Evolutionary conservation across 495 filamentous ascomycete genomes (phyloP).

Genomic region (Neurospora sp.): DNA sequence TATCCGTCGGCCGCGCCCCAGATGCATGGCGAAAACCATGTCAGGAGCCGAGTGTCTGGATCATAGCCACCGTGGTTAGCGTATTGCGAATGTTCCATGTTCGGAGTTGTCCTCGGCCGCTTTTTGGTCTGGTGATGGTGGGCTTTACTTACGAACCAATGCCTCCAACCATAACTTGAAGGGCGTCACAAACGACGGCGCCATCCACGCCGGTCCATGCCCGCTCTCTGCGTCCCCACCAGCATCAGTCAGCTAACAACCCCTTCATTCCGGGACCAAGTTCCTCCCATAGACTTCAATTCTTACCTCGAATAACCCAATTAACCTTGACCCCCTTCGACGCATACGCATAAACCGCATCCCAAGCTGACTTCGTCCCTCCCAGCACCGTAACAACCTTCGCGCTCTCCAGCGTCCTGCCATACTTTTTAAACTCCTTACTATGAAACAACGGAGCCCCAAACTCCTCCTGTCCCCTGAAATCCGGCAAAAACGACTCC

Average conservation of each 20-base stretch:
- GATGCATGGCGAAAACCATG: constrained; percentile 37
- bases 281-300: neutral
- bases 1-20: constrained; percentile 37
- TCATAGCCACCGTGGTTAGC: neutral
- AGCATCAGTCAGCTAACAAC: neutral
- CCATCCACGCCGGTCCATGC: constrained; percentile 65
- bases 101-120: too few relatives aligned
- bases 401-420: constrained; percentile 15
- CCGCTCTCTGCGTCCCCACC: constrained; percentile 42
- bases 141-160: constrained; percentile 40
- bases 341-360: constrained; percentile 62
- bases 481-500: constrained; percentile 27
- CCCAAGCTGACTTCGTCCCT: constrained; percentile 66
- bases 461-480: constrained; percentile 28
- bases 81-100: neutral
- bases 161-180: constrained; percentile 41
- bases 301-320: constrained; percentile 63
- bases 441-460: constrained; percentile 53
- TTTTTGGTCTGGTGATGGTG: too few relatives aligned
- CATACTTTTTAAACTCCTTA: constrained; percentile 38
- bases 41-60: constrained; percentile 30
- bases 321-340: constrained; percentile 56
- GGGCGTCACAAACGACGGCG: constrained; percentile 41
- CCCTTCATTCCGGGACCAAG: neutral
- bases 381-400: constrained; percentile 53